A percentile compares a stretch with the other conserved stretches of the same genome.
phyloP scores from a whole-genome alignment of 2,329 filamentous ascomycete genomes.

The Botryotinia convoluta region DNA sequence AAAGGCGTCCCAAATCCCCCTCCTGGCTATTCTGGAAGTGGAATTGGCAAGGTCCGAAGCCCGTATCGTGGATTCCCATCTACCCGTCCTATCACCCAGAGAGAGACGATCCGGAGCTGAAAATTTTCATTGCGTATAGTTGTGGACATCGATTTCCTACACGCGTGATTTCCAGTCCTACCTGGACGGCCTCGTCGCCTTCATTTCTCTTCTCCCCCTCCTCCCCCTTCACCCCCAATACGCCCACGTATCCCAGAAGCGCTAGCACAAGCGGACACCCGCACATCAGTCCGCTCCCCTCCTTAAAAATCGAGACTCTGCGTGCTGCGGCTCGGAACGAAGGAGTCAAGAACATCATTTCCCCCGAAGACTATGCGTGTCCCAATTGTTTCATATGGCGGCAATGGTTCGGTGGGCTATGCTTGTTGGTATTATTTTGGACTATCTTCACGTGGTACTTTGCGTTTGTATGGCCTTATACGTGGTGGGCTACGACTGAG shows the following conservation, averaged over 20 bases:
- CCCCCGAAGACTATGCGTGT: not conserved
- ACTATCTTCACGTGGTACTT: not conserved
- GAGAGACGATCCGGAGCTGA: not conserved
- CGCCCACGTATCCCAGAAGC: not conserved
- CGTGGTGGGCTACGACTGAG: not conserved
- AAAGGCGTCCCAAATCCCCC: not conserved
- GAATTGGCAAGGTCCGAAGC: not conserved
- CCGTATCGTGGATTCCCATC: not conserved
- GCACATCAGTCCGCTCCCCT: not conserved
- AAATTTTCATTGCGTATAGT: not conserved
- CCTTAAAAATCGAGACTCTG: not conserved
- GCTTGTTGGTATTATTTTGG: not conserved
- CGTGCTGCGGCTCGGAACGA: not conserved
- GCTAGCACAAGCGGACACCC: not conserved
- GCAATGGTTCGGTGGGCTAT: not conserved
- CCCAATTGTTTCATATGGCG: not conserved
- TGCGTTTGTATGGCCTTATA: not conserved
- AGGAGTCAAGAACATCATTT: not conserved
- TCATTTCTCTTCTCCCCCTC: not conserved
- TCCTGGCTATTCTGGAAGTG: not conserved
- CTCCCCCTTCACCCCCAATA: not conserved
- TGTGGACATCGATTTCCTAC: not conserved
- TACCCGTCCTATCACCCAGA: not conserved
- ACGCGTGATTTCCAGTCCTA: not conserved
- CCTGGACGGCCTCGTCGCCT: not conserved